Percentiles rank a stretch among this genome's conserved stretches.
Evolutionary conservation across 371 early-diverging fungal genomes (phyloP).

Genomic region (Rhizopus sp.): DNA sequence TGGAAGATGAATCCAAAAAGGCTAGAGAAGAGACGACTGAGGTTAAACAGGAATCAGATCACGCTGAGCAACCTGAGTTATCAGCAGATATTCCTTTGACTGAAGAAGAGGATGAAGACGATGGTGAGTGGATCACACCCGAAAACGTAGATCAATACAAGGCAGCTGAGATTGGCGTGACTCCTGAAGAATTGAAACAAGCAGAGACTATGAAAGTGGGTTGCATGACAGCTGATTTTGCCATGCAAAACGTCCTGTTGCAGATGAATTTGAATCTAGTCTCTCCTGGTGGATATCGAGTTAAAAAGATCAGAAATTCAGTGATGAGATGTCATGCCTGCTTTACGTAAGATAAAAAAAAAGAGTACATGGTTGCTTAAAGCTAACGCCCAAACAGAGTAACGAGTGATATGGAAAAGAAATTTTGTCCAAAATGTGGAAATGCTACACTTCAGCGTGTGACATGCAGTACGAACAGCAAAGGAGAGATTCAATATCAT

Average conservation of each 20-base stretch:
- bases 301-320: constrained; percentile 82
- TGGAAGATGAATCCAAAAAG: constrained; percentile 86
- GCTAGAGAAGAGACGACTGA: constrained; percentile 67
- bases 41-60: constrained; percentile 27
- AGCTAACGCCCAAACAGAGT: constrained; percentile 39
- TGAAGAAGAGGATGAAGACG: constrained; percentile 53
- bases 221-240: constrained; percentile 94
- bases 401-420: constrained; percentile 83
- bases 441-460: constrained; percentile 86
- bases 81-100: constrained; percentile 17
- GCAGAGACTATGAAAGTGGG: constrained; percentile 68
- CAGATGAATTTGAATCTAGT: constrained; percentile 89
- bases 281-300: constrained; percentile 82
- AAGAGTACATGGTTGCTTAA: not conserved
- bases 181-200: constrained; percentile 46
- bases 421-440: constrained; percentile 95
- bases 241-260: constrained; percentile 96
- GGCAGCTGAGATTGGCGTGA: constrained; percentile 53
- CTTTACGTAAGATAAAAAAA: constrained; percentile 69
- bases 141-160: constrained; percentile 75
- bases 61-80: too few relatives aligned
- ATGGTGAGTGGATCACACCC: constrained; percentile 96
- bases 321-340: constrained; percentile 96
- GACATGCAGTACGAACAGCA: constrained; percentile 76
- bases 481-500: constrained; percentile 80